Evolutionary conservation across 2,329 filamentous ascomycete genomes (phyloP).

Genomic region (Waltergamsia citrina): DNA sequence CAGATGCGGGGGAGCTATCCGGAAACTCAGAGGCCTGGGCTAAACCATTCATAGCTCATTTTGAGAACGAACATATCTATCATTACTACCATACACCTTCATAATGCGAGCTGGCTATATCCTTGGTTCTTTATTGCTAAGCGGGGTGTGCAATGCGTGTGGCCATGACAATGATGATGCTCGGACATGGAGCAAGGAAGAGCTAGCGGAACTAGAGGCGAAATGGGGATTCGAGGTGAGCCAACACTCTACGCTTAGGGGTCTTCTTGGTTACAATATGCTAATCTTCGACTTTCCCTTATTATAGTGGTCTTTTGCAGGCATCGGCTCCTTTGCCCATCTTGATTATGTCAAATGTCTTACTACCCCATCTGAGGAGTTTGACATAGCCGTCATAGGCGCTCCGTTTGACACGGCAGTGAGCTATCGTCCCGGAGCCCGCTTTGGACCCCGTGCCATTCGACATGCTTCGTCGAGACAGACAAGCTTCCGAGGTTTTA

Average conservation of each 20-base stretch:
- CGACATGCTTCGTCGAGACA: conserved; percentile 76
- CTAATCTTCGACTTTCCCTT: too few relatives aligned
- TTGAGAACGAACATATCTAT: too few relatives aligned
- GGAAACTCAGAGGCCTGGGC: too few relatives aligned
- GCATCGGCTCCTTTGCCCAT: conserved; percentile 64
- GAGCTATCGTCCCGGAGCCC: conserved; percentile 37
- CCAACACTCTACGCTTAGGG: too few relatives aligned
- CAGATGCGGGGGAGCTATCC: too few relatives aligned
- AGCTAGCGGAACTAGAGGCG: conserved; percentile 40
- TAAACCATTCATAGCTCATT: too few relatives aligned
- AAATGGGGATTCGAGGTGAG: conserved; percentile 51
- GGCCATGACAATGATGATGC: conserved; percentile 21
- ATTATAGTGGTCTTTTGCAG: conserved; percentile 40
- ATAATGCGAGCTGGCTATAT: conserved; percentile 15
- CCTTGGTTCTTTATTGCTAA: conserved; percentile 15
- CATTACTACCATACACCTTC: too few relatives aligned
- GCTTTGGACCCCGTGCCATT: conserved; percentile 83
- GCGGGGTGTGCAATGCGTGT: conserved; percentile 15
- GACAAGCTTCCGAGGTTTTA: conserved; percentile 68
- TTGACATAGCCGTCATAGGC: conserved; percentile 59
- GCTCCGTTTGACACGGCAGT: conserved; percentile 64
- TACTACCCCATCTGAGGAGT: conserved; percentile 46
- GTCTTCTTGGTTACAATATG: too few relatives aligned
- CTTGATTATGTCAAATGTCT: conserved; percentile 55
- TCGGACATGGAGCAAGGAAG: conserved; percentile 37